Evolutionary conservation across 345 rosid genomes (phyloP), one percentile per base, ranked within the genome.

Genomic region (Pistacia integerrima): DNA sequence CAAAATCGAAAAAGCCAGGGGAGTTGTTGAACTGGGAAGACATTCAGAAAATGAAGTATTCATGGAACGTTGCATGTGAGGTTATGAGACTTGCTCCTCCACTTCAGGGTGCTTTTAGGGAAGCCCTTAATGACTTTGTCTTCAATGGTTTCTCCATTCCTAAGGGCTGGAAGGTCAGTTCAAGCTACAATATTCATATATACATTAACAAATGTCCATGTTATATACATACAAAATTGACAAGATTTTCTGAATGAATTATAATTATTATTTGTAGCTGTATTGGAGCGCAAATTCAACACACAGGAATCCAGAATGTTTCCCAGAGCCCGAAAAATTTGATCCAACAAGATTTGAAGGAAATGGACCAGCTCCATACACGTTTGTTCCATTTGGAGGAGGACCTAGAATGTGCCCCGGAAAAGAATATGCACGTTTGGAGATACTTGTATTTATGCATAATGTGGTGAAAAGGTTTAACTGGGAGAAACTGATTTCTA

Each of bases 351-450:
- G 81, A 41, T 78, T 78, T 33, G 64, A 78, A 73, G 81, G 77
- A 28, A 73, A n/a, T 0, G 81, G 81, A 25, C 81, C 81, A 1
- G 69, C 64, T 17, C 81, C 81, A 1, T 78, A 74, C 55, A 78
- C 74, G 4, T 78, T 52, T 25, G 81, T 74, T 1, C 81, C 81
- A 0, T 78, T 78, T 5, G 77, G 81, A 68, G 81, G 81, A 67
- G 81, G 81, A 6, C 81, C 81, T 0, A 51, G 81, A 67, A 78
- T 78, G 81, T 78, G 81, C 36, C 81, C 77, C 0, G 77, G 81
- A 3, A 78, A 78, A 52, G 77, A 78, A 33, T 78, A 74, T 55
- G 81, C 81, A 17, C 77, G 77, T n/a, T 36, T 78, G 13, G 81
- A 78, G 61, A 78, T 74, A 33, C 77, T 78, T 1, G 77, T 78